phyloP scores from a whole-genome alignment of 2,329 filamentous ascomycete species.

The Xylariaceae sp. region DNA sequence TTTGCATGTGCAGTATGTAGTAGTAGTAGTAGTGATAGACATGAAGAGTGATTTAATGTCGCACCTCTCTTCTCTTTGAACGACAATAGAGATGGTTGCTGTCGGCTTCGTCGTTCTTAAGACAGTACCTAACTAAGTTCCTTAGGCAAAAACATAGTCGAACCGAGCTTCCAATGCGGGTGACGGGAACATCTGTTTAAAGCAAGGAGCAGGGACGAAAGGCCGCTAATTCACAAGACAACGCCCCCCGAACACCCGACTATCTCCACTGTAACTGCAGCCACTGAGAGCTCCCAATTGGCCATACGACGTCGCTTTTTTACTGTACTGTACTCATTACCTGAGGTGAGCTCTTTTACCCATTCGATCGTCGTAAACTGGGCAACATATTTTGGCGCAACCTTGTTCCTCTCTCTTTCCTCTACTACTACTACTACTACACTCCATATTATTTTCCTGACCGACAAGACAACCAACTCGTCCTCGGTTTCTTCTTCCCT shows the following conservation, averaged over 20 bases:
- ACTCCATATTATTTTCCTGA: constrained; percentile 21
- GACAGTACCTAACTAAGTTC: no score
- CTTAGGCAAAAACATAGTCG: constrained; percentile 10
- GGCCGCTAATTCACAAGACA: no score
- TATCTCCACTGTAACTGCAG: constrained; percentile 14
- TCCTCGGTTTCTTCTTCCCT: constrained; percentile 16
- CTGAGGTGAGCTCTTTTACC: constrained; percentile 12
- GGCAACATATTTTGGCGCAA: constrained; percentile 26
- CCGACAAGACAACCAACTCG: constrained; percentile 11
- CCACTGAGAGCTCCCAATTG: constrained; percentile 26
- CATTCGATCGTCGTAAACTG: no score
- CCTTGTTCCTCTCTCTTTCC: constrained; percentile 17
- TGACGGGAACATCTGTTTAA: constrained; percentile 13
- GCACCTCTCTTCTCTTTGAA: no score
- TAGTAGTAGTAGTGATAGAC: no score
- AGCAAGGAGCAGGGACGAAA: constrained; percentile 9
- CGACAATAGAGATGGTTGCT: no score
- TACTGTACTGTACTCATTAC: constrained; percentile 7
- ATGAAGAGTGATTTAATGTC: no score
- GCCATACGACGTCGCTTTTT: constrained; percentile 10
- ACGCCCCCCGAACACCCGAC: no score
- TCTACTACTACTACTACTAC: constrained; percentile 13
- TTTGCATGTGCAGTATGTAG: no score
- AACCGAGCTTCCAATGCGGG: constrained; percentile 11
- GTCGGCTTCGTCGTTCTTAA: no score